These are phyloP conservation scores for Melanomma pulvis-pyrius DNA, from an alignment of 495 filamentous ascomycete species.

Conservation along the genomic window DNA sequence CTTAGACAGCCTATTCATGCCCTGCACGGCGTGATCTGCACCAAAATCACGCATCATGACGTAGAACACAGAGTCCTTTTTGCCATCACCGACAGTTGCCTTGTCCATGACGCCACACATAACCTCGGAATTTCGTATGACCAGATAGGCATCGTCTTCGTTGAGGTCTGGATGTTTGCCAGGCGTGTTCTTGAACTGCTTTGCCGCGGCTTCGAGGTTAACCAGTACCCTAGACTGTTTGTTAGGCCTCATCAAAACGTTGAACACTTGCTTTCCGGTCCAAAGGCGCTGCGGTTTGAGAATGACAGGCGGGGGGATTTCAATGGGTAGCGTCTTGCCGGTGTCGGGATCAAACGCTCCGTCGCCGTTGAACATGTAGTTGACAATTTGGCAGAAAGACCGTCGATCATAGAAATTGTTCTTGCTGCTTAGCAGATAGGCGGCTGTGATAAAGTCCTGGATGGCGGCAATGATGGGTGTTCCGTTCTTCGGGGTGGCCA, in stretches of 20 bases:
- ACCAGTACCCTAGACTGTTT: slow-evolving; percentile 75
- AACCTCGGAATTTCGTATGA: slow-evolving; percentile 93
- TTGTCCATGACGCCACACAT: slow-evolving; percentile 99
- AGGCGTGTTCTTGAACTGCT: slow-evolving; percentile 66
- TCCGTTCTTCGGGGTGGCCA: slow-evolving; percentile 94
- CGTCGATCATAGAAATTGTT: slow-evolving; percentile 88
- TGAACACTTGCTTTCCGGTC: slow-evolving; percentile 98
- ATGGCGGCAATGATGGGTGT: slow-evolving; percentile 98
- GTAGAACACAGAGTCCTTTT: slow-evolving; percentile 97
- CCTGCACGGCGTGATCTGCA: slow-evolving; percentile 80
- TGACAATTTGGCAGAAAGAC: slow-evolving; percentile 83
- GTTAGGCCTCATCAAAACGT: slow-evolving; percentile 91
- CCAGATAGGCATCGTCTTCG: slow-evolving; percentile 81
- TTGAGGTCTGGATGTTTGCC: slow-evolving; percentile 71
- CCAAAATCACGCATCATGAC: slow-evolving; percentile 94
- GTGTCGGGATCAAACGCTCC: slow-evolving; percentile 43
- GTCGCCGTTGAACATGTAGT: slow-evolving; percentile 88
- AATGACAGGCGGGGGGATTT: slow-evolving; percentile 83
- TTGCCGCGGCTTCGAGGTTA: slow-evolving; percentile 91
- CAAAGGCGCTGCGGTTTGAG: slow-evolving; percentile 85
- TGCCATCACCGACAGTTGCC: slow-evolving; percentile 88
- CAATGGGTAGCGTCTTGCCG: slow-evolving; percentile 60
- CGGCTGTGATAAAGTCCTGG: slow-evolving; percentile 96
- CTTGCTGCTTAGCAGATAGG: slow-evolving; percentile 89
- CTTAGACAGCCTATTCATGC: slow-evolving; percentile 93